These are phyloP conservation scores for Fusarium ambrosium DNA, from an alignment of 2,329 filamentous ascomycete genomes.

Conservation along the genomic window DNA sequence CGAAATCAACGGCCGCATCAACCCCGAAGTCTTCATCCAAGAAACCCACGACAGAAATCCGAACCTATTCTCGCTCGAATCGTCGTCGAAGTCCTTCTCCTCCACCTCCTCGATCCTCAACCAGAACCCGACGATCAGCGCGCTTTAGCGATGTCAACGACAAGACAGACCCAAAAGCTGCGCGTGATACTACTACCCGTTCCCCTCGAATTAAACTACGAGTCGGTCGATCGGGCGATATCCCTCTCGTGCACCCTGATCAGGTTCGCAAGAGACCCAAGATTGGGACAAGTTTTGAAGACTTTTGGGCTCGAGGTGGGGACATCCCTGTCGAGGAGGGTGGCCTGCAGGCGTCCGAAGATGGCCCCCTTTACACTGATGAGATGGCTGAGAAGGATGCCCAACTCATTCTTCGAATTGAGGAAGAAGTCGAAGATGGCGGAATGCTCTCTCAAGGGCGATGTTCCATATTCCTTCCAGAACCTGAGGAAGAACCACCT, in stretches of 20 bases:
- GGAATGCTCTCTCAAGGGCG: slow-evolving; percentile 78
- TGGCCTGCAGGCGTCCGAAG: slow-evolving; percentile 67
- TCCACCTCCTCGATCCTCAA: slow-evolving; percentile 56
- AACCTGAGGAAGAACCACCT: slow-evolving; percentile 78
- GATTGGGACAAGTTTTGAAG: slow-evolving; percentile 67
- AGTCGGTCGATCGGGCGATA: slow-evolving; percentile 53
- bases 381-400: slow-evolving; percentile 78
- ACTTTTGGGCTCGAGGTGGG: slow-evolving; percentile 67
- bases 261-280: slow-evolving; percentile 68
- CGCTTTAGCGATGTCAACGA: slow-evolving; percentile 52
- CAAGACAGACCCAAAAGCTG: slow-evolving; percentile 20
- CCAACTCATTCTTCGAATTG: slow-evolving; percentile 74
- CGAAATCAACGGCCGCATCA: slow-evolving; percentile 41
- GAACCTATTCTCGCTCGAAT: slow-evolving; percentile 49
- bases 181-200: slow-evolving; percentile 45
- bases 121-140: slow-evolving; percentile 59
- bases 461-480: slow-evolving; percentile 80
- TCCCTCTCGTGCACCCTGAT: slow-evolving; percentile 72
- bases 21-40: slow-evolving; percentile 51
- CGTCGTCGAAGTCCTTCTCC: slow-evolving; percentile 60
- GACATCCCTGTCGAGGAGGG: slow-evolving; percentile 69
- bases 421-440: slow-evolving; percentile 80
- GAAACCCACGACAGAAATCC: slow-evolving; percentile 47
- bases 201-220: slow-evolving; percentile 65
- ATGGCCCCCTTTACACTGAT: slow-evolving; percentile 69